Conservation (phyloP, 805 yeast genomes). For the Lipomyces orientalis region DNA sequence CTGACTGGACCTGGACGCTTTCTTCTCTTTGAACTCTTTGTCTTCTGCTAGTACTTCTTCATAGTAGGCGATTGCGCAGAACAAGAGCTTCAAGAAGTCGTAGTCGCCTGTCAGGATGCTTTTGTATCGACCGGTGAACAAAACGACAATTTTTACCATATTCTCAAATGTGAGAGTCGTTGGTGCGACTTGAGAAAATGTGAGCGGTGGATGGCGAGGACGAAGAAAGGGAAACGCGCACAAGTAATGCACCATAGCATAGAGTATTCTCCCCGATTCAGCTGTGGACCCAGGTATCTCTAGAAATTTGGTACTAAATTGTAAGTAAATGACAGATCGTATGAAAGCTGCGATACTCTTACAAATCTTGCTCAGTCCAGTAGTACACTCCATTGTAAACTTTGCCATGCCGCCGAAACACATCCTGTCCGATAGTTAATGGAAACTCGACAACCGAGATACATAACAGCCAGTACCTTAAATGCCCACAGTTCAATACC, state of each 20-base stretch:
- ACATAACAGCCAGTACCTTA: conserved; percentile 35
- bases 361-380: conserved; percentile 35
- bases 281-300: conserved; percentile 47
- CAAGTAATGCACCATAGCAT: conserved; percentile 51
- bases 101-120: conserved; percentile 47
- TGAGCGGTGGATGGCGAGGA: conserved; percentile 39
- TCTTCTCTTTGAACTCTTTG: conserved; percentile 25
- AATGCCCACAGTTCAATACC: conserved; percentile 49
- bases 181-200: conserved; percentile 31
- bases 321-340: background rate
- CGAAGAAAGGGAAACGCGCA: conserved; percentile 58
- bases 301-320: conserved; percentile 41
- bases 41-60: conserved; percentile 19
- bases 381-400: conserved; percentile 31
- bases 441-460: background rate
- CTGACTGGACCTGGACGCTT: conserved; percentile 32
- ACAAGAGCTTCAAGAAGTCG: conserved; percentile 55
- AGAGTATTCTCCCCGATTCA: conserved; percentile 48
- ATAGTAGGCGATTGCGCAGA: conserved; percentile 51
- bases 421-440: conserved; percentile 28
- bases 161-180: conserved; percentile 49
- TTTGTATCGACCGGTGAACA: conserved; percentile 53
- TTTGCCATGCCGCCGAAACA: conserved; percentile 41
- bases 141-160: conserved; percentile 52
- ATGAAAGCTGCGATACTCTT: conserved; percentile 5